These are phyloP conservation scores for Globisporangium radiosum DNA, from an alignment of 352 stramenopile genomes.

Conservation along the genomic window DNA sequence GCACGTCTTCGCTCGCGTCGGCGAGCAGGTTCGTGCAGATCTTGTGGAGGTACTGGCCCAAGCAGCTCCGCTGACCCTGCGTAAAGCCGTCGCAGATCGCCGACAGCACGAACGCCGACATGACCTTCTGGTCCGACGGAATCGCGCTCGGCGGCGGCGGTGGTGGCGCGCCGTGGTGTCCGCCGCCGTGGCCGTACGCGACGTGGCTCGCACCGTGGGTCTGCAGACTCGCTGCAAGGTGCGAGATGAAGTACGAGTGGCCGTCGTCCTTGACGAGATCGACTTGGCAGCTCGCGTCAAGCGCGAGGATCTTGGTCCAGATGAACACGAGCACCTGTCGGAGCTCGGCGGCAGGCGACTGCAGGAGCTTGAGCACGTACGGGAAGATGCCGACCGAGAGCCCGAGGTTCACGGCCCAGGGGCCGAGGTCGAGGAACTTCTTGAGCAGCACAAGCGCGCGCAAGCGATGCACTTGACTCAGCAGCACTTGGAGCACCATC, in stretches of 20 bases:
- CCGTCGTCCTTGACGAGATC: slow-evolving; percentile 97
- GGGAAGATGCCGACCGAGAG: slow-evolving; percentile 97
- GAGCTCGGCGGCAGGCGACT: slow-evolving; percentile 93
- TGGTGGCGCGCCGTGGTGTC: slow-evolving; percentile 8
- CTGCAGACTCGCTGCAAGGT: slow-evolving; percentile 77
- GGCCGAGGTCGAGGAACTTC: slow-evolving; percentile 94
- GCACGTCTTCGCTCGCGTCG: slow-evolving; percentile 63
- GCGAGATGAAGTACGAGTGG: slow-evolving; percentile 94
- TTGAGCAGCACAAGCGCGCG: slow-evolving; percentile 94
- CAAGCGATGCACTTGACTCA: slow-evolving; percentile 96
- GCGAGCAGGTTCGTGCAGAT: slow-evolving; percentile 63
- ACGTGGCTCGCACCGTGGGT: slow-evolving; percentile 16
- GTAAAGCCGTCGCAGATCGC: slow-evolving; percentile 91
- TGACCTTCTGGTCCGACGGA: slow-evolving; percentile 89
- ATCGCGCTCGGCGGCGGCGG: slow-evolving; percentile 28
- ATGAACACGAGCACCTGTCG: slow-evolving; percentile 93
- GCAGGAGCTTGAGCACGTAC: slow-evolving; percentile 98
- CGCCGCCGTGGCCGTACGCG: slow-evolving; percentile 2
- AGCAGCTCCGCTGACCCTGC: slow-evolving; percentile 89
- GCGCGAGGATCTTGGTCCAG: slow-evolving; percentile 92
- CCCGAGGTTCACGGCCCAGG: slow-evolving; percentile 86
- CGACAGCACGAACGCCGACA: slow-evolving; percentile 95
- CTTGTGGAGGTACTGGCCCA: slow-evolving; percentile 87
- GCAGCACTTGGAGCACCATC: slow-evolving; percentile 96
- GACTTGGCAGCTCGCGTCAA: slow-evolving; percentile 94